Percentiles rank a stretch among this genome's conserved stretches.
Evolutionary conservation across 164 flowering plant genomes (phyloP).

Genomic region (Warburgia ugandensis): DNA sequence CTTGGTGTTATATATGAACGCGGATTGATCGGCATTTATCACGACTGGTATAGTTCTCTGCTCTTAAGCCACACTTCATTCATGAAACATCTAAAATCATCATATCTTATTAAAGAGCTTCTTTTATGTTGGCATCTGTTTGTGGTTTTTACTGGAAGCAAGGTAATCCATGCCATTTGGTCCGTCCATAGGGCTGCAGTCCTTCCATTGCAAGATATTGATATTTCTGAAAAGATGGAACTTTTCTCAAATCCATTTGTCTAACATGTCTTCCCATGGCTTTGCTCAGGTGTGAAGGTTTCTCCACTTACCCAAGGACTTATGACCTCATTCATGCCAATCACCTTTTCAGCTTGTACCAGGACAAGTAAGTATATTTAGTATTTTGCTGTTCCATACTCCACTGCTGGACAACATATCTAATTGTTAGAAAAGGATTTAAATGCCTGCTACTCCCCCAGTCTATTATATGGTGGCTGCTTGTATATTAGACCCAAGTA

Average conservation of each 20-base stretch:
- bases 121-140: too few relatives aligned
- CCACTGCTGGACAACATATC: background rate
- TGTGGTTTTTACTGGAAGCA: too few relatives aligned
- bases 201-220: too few relatives aligned
- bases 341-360: constrained; percentile 63
- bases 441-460: background rate
- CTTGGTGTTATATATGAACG: constrained; percentile 80
- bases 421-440: background rate
- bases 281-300: constrained; percentile 83
- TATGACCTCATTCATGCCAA: constrained; percentile 93
- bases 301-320: constrained; percentile 93
- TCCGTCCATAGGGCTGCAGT: too few relatives aligned
- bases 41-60: constrained; percentile 68
- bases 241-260: too few relatives aligned
- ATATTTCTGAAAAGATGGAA: too few relatives aligned
- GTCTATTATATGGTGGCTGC: too few relatives aligned
- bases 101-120: too few relatives aligned
- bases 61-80: too few relatives aligned
- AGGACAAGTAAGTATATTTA: constrained; percentile 52
- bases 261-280: background rate
- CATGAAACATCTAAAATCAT: too few relatives aligned
- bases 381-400: background rate
- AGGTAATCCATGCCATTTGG: too few relatives aligned
- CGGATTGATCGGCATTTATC: constrained; percentile 86
- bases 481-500: too few relatives aligned